Base-by-base conservation (phyloP, 2,329 filamentous ascomycete species). In the Penicillium crustosum region DNA sequence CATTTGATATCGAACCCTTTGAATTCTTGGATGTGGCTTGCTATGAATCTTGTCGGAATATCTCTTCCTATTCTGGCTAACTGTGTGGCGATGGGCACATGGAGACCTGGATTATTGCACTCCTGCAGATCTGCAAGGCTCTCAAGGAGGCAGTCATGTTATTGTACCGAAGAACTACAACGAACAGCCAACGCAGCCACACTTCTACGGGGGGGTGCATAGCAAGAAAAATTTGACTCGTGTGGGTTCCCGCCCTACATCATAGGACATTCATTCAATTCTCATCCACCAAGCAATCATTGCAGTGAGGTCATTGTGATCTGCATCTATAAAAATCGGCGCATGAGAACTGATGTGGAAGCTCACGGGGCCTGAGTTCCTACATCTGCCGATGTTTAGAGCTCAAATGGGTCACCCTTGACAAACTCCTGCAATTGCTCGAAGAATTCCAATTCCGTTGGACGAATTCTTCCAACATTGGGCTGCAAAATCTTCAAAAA, bases 1-100 rank as follows among this genome's bases (percentile, higher is more conserved):
- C 25, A 50, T 43, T 47, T 21, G n/a, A 21, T 47, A 21, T 31
- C 27, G n/a, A 31, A 19, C n/a, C 27, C 25, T 21, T 33, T 19
- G 38, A n/a, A 44, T 6, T 53, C 21, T 31, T 31, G 17, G 42
- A 29, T 39, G 25, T 55, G 41, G 23, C 19, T 43, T 8, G 33
- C 49, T 38, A 31, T 25, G 49, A 50, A 53, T 25, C 19, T 23
- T 31, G 31, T 49, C 29, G 9, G 41, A 54, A 39, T 23, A 58
- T 56, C 36, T 33, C 27, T 55, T 42, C 52, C 52, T 41, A n/a
- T 55, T 36, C 52, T 2, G 17, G 25, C 7, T 9, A 2, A 10
- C 19, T 48, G 35, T 48, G 35, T 27, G 19, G 27, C 17, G 9
- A 54, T n/a, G 33, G 9, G 29, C 53, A 49, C 38, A 49, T 55